phyloP scores from a whole-genome alignment of 805 yeast species.

The Candida parachauliodes region DNA sequence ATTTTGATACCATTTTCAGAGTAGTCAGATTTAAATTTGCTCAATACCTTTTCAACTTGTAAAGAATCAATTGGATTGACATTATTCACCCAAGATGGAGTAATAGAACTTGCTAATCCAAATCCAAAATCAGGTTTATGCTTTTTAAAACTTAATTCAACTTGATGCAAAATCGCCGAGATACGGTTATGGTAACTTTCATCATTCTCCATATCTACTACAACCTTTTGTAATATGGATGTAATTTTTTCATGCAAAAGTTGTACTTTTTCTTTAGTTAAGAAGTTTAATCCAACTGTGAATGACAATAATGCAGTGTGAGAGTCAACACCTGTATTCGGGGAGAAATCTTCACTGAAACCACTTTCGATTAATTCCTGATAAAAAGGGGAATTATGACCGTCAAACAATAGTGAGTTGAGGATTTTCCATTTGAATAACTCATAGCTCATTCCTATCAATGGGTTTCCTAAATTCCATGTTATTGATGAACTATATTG shows the following conservation, averaged over 20 bases:
- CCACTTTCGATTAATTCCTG: constrained; percentile 84
- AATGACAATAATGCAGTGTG: constrained; percentile 74
- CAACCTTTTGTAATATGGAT: constrained; percentile 40
- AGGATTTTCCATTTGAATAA: constrained; percentile 70
- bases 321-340: constrained; percentile 84
- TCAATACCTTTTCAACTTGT: constrained; percentile 59
- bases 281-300: constrained; percentile 83
- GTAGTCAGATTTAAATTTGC: constrained; percentile 61
- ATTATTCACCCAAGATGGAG: constrained; percentile 84
- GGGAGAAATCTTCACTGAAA: constrained; percentile 78
- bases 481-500: constrained; percentile 83
- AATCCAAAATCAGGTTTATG: constrained; percentile 90
- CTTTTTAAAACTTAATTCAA: constrained; percentile 78
- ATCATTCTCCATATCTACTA: constrained; percentile 28
- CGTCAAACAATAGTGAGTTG: constrained; percentile 73
- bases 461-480: constrained; percentile 80
- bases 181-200: constrained; percentile 42
- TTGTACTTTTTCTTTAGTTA: constrained; percentile 44
- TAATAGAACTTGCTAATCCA: constrained; percentile 63
- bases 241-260: constrained; percentile 47
- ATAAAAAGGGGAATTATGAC: constrained; percentile 88
- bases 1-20: constrained; percentile 44
- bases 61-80: constrained; percentile 71
- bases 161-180: constrained; percentile 84
- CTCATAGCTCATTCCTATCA: constrained; percentile 51